A percentile compares a stretch with the other conserved stretches of the same genome.
Conservation (phyloP, 2,329 filamentous ascomycete genomes). For the Calonectria leucothoes region DNA sequence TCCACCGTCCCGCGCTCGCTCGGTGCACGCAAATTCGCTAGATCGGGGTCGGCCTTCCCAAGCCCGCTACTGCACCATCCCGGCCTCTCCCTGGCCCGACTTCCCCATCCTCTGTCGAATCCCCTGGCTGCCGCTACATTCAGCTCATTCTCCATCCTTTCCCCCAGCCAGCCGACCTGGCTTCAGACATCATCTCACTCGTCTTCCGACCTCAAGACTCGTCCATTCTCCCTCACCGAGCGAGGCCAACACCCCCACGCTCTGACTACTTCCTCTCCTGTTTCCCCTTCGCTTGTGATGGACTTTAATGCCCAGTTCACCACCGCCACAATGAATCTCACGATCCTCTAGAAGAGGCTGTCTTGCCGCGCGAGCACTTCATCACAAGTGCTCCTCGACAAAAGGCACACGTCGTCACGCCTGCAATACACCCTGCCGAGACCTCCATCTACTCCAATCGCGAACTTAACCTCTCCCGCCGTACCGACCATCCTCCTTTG, state of each 20-base stretch:
- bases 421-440: constrained; percentile 9
- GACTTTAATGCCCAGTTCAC: constrained; percentile 38
- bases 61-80: not conserved
- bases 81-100: not conserved
- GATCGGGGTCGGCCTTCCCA: constrained; percentile 1
- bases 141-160: constrained; percentile 20
- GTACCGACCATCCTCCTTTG: not conserved
- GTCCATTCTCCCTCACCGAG: constrained; percentile 42
- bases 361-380: constrained; percentile 38
- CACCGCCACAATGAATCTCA: constrained; percentile 41
- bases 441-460: constrained; percentile 29
- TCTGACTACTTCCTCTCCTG: constrained; percentile 38
- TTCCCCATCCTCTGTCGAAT: not conserved
- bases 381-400: constrained; percentile 30
- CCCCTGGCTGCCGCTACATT: constrained; percentile 6
- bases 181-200: constrained; percentile 34
- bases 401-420: constrained; percentile 18
- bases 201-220: constrained; percentile 26
- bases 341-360: constrained; percentile 34
- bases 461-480: not conserved
- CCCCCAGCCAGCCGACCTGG: constrained; percentile 17
- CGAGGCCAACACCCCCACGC: constrained; percentile 36
- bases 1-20: not conserved
- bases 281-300: constrained; percentile 29
- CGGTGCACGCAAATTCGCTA: not conserved